Base-by-base conservation (phyloP, 2,329 filamentous ascomycete genomes). In the Fusarium domesticum region DNA sequence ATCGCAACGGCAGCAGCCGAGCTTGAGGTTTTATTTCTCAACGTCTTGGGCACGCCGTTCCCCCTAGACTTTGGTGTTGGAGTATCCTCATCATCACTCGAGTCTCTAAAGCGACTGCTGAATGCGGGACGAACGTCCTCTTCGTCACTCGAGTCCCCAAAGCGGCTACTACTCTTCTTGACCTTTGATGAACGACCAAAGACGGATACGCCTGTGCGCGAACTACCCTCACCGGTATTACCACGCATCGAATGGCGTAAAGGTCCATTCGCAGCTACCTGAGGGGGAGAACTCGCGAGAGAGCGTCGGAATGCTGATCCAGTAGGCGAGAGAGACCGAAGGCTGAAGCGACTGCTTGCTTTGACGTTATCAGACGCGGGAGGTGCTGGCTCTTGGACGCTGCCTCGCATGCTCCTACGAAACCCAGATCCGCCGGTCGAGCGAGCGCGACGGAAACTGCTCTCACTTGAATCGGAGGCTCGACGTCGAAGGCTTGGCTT, bases 361-460 rank as follows among this genome's bases (percentile, higher is more conserved):
- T 53, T 56, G 6, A 50, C 50, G 18, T 39, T 37, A 16, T 71
- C 62, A 18, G 67, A 69, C 5, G 43, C 23, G 20, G 58, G 50
- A 3, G 52, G 36, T 10, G 48, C 45, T 16, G 54, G 39, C 11
- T 64, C 61, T 6, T 48, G 56, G 33, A 50, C 25, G 33, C 53
- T 57, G 19, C 57, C 51, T 47, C 90, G 78, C 87, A 96, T 87
- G 2, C 87, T 89, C 39, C 74, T 77, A 45, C 84, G 83, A 73
- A 95, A 88, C 1, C 72, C 76, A 41, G 81, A 77, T 1, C 74
- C 67, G 6, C 65, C 62, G 39, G 70, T 62, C 30, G 76, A 69
- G 48, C 78, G 77, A 34, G 72, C 67, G 19, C 88, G 84, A 60
- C 80, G 85, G 70, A 96, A 96, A 63, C 89, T 95, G 67, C 87